These are phyloP conservation scores for Lentinus brumalis DNA, from an alignment of 768 basidiomycete genomes.

Conservation along the genomic window DNA sequence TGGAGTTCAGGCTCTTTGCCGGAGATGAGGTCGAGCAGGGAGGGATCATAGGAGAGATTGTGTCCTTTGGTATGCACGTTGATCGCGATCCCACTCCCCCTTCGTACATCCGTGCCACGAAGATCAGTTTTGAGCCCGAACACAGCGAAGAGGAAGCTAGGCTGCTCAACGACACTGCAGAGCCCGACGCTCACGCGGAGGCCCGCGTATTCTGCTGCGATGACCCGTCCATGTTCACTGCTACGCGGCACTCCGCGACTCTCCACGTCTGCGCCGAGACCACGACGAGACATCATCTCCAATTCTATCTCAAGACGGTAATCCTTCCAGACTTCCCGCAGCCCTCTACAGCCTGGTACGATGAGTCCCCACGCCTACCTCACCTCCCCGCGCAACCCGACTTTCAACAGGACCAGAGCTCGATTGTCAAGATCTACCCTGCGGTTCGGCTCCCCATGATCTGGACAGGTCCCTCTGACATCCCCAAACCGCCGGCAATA, in stretches of 20 bases:
- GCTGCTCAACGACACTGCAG: neutral
- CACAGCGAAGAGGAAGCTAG: neutral
- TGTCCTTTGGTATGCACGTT: slow-evolving; percentile 6
- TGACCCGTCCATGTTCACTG: neutral
- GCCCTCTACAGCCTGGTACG: slow-evolving; percentile 14
- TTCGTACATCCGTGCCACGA: slow-evolving; percentile 8
- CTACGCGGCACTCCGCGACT: neutral
- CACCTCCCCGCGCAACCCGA: slow-evolving; percentile 9
- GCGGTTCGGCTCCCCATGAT: slow-evolving; percentile 23
- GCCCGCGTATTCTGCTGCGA: slow-evolving; percentile 2
- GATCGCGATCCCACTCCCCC: slow-evolving; percentile 3
- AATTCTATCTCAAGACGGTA: slow-evolving; percentile 14
- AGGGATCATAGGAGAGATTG: slow-evolving; percentile 23
- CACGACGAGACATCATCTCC: slow-evolving; percentile 2
- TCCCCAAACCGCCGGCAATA: slow-evolving; percentile 16
- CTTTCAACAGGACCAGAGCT: slow-evolving; percentile 6
- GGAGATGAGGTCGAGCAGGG: slow-evolving; percentile 14
- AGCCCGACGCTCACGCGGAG: neutral
- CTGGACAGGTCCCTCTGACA: slow-evolving; percentile 5
- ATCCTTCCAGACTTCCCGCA: slow-evolving; percentile 20
- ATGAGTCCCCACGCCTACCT: slow-evolving; percentile 7
- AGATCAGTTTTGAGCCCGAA: slow-evolving; percentile 16
- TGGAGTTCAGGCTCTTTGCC: slow-evolving; percentile 19
- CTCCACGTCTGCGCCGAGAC: neutral
- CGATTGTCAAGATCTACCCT: slow-evolving; percentile 17